A percentile compares a stretch with the other conserved stretches of the same genome.
Evolutionary conservation across 768 basidiomycete genomes (phyloP).

Genomic region (Favolaschia claudopus): DNA sequence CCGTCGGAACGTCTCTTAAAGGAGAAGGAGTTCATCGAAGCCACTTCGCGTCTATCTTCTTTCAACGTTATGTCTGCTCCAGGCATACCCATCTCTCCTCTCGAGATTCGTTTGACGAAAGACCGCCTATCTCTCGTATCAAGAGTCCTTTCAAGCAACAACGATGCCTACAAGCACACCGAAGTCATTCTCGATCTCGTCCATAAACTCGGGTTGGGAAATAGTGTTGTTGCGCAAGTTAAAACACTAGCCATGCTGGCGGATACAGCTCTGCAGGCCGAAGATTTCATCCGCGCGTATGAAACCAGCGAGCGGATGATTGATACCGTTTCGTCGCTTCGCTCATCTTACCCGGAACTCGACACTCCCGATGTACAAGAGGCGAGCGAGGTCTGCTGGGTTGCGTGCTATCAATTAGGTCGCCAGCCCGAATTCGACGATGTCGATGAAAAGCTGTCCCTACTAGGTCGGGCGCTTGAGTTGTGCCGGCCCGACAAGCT

Average conservation of each 20-base stretch:
- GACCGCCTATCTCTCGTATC: conserved; percentile 90
- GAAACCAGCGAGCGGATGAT: conserved; percentile 80
- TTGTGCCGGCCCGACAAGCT: conserved; percentile 86
- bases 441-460: conserved; percentile 65
- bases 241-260: conserved; percentile 90
- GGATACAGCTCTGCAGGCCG: conserved; percentile 83
- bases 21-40: conserved; percentile 96
- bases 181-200: conserved; percentile 92
- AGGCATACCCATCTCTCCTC: conserved; percentile 82
- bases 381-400: conserved; percentile 88
- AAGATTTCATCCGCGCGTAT: conserved; percentile 80
- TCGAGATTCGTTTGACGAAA: conserved; percentile 92
- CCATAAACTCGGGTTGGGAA: conserved; percentile 84
- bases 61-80: conserved; percentile 83
- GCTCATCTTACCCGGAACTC: conserved; percentile 37
- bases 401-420: conserved; percentile 87
- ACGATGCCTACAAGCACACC: conserved; percentile 89
- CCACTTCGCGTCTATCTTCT: conserved; percentile 93
- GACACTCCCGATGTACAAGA: conserved; percentile 58
- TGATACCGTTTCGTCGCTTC: conserved; percentile 60
- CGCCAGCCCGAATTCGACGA: conserved; percentile 81
- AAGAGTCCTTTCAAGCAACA: conserved; percentile 83
- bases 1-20: conserved; percentile 64
- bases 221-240: conserved; percentile 78
- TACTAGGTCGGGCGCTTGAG: conserved; percentile 84